Evolutionary conservation across 768 basidiomycete species (phyloP).

Genomic region (Serendipita sp.): DNA sequence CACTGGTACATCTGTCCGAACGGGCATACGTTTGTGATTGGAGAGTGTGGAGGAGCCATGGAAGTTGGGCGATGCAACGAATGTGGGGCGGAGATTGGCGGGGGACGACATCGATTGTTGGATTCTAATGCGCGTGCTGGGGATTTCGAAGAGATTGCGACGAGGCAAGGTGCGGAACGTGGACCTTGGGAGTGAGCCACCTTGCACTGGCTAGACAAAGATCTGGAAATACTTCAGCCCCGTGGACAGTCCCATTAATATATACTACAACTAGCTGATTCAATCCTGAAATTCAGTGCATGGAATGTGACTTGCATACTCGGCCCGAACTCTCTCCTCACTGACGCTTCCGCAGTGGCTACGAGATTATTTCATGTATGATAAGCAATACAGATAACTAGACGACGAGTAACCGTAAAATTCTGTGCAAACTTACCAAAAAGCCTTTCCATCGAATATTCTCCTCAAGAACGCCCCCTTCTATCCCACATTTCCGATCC

Average conservation of each 20-base stretch:
- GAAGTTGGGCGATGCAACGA: conserved; percentile 35
- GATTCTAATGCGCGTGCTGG: conserved; percentile 27
- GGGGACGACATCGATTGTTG: conserved; percentile 26
- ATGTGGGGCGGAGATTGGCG: conserved; percentile 39
- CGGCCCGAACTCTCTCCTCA: too few species aligned
- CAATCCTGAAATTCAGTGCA: too few species aligned
- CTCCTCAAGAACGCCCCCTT: conserved; percentile 27
- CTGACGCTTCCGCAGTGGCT: too few species aligned
- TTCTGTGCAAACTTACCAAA: background rate
- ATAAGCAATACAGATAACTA: too few species aligned
- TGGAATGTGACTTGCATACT: too few species aligned
- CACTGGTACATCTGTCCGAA: conserved; percentile 26
- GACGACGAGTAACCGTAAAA: too few species aligned
- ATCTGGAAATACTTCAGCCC: too few species aligned
- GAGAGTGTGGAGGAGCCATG: conserved; percentile 45
- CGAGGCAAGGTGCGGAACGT: conserved; percentile 15
- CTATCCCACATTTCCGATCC: too few species aligned
- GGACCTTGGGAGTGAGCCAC: conserved; percentile 19
- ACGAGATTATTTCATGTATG: too few species aligned
- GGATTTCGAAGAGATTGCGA: conserved; percentile 32
- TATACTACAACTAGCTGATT: too few species aligned
- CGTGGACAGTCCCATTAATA: too few species aligned
- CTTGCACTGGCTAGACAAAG: too few species aligned
- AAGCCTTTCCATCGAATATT: conserved; percentile 29
- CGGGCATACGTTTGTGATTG: conserved; percentile 49